Base-by-base conservation (phyloP, 129 eudicot species). In the Chrysanthemum lavandulifolium region DNA sequence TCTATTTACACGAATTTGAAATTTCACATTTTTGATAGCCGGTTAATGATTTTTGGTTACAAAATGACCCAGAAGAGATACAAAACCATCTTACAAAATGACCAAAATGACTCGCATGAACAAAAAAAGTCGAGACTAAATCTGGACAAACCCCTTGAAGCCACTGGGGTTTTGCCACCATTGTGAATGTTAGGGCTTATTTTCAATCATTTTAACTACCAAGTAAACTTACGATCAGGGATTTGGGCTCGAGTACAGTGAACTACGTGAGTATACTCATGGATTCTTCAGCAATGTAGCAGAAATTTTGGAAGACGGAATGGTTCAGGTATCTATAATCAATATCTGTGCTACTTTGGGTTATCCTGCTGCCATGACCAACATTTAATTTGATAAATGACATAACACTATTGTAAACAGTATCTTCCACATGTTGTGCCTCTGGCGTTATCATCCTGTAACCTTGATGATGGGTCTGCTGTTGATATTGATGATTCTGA, bases 391-490 rank as follows among this genome's bases (percentile, higher is more conserved):
- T 67, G 29, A 40, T 74, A 48, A 47, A 69, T 61, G 11, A 52
- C 48, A 53, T 71, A 43, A 71, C 62, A 21, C 69, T 47, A 71
- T 60, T 59, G 53, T 75, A 57, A 60, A 81, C 90, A 93, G 98
- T 93, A 93, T 77, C 98, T 93, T 73, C 97, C 97, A 55, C 99
- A 90, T 65, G 92, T 94, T 64, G 97, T 90, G 61, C 96, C 97
- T 27, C 72, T 94, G 77, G 97, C 83, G 53, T 88, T 94, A 50
- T 65, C 89, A 65, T 94, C 99, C 13, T 94, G 99, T 86, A 94
- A 94, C 76, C 94, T 94, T 76, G 99, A 94, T 81, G 99, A 94
- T 67, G 99, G 99, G 21, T 94, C 99, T 77, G 97, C 99, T 78
- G 86, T 94, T 72, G 96, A 94, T 81, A 74, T 94, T 78, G 97